phyloP scores from a whole-genome alignment of 2,329 filamentous ascomycete species.

The Aspergillus sp. region DNA sequence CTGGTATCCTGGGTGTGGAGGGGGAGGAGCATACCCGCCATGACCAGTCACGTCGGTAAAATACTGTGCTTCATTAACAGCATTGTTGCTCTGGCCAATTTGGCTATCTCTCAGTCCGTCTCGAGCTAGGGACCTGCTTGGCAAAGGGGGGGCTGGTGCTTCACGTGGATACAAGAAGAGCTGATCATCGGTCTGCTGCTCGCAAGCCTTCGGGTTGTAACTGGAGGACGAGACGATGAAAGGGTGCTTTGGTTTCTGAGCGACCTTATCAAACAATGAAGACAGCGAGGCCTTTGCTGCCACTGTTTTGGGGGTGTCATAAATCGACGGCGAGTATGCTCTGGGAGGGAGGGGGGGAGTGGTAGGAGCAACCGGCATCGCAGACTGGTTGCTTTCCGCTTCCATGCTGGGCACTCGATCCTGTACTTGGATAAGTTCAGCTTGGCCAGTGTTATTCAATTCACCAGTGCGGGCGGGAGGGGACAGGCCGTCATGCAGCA shows the following conservation, averaged over 20 bases:
- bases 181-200: not conserved
- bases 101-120: not conserved
- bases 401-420: conserved; percentile 13
- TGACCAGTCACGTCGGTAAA: conserved; percentile 18
- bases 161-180: conserved; percentile 1
- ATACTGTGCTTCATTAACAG: not conserved
- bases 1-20: conserved; percentile 22
- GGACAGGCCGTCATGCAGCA: conserved; percentile 19
- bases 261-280: not conserved
- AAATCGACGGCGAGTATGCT: conserved; percentile 10
- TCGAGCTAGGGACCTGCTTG: conserved; percentile 1
- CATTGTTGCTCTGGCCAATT: not conserved
- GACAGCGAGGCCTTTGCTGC: not conserved
- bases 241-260: conserved; percentile 2
- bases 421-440: conserved; percentile 12
- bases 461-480: conserved; percentile 18
- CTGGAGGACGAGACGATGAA: conserved; percentile 16
- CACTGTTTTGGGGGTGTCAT: not conserved
- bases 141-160: not conserved
- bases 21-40: conserved; percentile 26
- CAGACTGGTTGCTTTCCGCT: conserved; percentile 5
- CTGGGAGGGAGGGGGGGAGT: not conserved
- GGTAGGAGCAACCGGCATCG: not conserved
- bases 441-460: conserved; percentile 13
- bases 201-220: not conserved